Percentiles rank a stretch among this genome's conserved stretches.
These are phyloP conservation scores for Butyriboletus loyo DNA, from an alignment of 768 basidiomycete species.

Conservation along the genomic window DNA sequence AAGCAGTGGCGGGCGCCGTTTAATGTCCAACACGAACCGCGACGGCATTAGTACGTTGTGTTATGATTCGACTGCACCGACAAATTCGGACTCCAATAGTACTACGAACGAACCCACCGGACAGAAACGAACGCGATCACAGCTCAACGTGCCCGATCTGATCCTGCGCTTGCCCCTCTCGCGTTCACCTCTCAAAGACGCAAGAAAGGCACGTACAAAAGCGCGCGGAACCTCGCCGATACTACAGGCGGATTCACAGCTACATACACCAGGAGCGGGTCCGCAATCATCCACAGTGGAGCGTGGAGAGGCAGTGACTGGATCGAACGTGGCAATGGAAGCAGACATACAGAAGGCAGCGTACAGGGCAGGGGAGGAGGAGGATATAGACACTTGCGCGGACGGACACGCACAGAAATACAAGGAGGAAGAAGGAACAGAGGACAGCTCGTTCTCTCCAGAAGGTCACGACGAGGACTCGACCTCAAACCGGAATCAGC, in stretches of 20 bases:
- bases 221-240: slow-evolving; percentile 26
- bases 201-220: slow-evolving; percentile 33
- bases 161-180: slow-evolving; percentile 43
- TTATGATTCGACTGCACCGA: background rate
- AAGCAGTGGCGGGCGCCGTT: background rate
- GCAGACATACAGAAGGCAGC: background rate
- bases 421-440: slow-evolving; percentile 24
- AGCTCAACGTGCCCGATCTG: slow-evolving; percentile 45
- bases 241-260: slow-evolving; percentile 1
- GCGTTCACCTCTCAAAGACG: slow-evolving; percentile 53
- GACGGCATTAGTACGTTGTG: slow-evolving; percentile 5
- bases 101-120: background rate
- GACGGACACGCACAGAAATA: slow-evolving; percentile 4
- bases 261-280: background rate
- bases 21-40: slow-evolving; percentile 19
- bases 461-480: background rate
- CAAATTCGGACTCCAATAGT: slow-evolving; percentile 1
- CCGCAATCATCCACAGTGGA: background rate
- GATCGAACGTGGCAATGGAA: background rate
- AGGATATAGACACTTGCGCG: background rate
- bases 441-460: slow-evolving; percentile 38
- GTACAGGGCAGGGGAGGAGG: background rate
- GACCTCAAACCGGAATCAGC: background rate
- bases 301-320: background rate
- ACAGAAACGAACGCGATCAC: slow-evolving; percentile 46